Base-by-base conservation (phyloP, 768 basidiomycete genomes). In the Dioszegia crocea region DNA sequence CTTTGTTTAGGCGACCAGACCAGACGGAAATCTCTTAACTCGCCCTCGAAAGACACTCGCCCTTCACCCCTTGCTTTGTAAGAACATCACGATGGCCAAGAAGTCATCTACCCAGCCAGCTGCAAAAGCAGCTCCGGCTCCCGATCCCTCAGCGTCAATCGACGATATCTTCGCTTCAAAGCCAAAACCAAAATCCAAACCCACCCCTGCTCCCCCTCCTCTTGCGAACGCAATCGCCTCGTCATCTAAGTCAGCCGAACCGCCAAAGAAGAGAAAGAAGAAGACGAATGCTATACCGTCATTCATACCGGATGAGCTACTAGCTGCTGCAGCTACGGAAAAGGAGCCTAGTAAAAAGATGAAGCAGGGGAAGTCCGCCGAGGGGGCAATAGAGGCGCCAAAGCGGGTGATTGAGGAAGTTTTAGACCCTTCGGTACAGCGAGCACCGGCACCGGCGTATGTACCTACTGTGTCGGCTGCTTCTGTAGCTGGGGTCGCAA, bases 261-360 rank as follows among this genome's bases (percentile, higher is more conserved):
- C 19, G 12, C 17, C 40, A 2, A 67, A 53, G 41, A 70, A 66
- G 59, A 68, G 70, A 63, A 71, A 71, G 62, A 65, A 70, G 57
- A 65, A 67, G 38, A 58, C 55, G 31, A 65, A 61, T 14, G 46
- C 46, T 1, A 27, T 45, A 29, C 44, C 44, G 5, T 41, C 26
- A 30, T 57, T 57, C 55, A 38, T 44, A 11, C 54, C 60, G 12
- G 62, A 55, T 30, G 49, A 50, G 10, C 11, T 30, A 16, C 49
- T 44, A 11, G 21, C 54, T 14, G 1, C 47, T n/a, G 30, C 39
- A 1, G 29, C 33, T 33, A 14, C 27, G n/a, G 30, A 30, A 53
- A 51, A 4, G 29, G 11, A 11, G 30, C 9, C 3, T 12, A 29
- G 29, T 26, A 3, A 19, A 17, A 54, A 44, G 50, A 41, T 16